Percentiles rank a stretch among this genome's conserved stretches.
phyloP scores from a whole-genome alignment of 345 rosid genomes.

The Brassica rapa region DNA sequence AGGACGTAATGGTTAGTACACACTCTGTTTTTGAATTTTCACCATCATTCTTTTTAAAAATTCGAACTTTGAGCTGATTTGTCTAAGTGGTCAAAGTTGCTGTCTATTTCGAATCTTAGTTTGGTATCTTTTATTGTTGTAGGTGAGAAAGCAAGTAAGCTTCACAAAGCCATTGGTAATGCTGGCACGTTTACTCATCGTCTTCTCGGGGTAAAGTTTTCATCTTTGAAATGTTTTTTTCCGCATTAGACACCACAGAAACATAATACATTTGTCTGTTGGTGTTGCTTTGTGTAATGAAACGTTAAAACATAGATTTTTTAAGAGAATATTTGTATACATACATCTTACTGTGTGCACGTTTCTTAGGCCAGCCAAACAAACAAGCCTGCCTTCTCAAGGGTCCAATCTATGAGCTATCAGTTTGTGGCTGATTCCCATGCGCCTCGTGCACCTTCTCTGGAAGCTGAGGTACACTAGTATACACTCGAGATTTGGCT shows the following conservation, averaged over 20 bases:
- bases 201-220: conserved; percentile 27
- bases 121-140: neutral
- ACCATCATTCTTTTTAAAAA: neutral
- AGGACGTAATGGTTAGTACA: conserved; percentile 23
- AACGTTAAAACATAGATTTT: neutral
- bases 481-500: neutral
- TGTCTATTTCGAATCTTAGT: conserved; percentile 1
- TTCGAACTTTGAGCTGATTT: too few relatives aligned
- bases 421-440: conserved; percentile 34
- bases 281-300: too few relatives aligned
- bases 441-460: conserved; percentile 10
- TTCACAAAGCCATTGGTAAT: conserved; percentile 10
- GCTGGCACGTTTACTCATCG: neutral
- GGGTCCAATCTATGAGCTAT: conserved; percentile 34
- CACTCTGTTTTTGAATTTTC: neutral
- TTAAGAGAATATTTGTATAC: neutral
- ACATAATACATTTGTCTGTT: too few relatives aligned
- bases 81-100: neutral
- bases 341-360: conserved; percentile 14
- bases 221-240: conserved; percentile 2
- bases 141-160: conserved; percentile 33
- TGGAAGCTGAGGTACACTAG: conserved; percentile 27
- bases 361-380: conserved; percentile 24
- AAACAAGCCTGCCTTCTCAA: conserved; percentile 20
- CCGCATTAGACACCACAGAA: too few relatives aligned